Conservation (phyloP, 2,329 filamentous ascomycete genomes). For the Pleomassaria siparia region DNA sequence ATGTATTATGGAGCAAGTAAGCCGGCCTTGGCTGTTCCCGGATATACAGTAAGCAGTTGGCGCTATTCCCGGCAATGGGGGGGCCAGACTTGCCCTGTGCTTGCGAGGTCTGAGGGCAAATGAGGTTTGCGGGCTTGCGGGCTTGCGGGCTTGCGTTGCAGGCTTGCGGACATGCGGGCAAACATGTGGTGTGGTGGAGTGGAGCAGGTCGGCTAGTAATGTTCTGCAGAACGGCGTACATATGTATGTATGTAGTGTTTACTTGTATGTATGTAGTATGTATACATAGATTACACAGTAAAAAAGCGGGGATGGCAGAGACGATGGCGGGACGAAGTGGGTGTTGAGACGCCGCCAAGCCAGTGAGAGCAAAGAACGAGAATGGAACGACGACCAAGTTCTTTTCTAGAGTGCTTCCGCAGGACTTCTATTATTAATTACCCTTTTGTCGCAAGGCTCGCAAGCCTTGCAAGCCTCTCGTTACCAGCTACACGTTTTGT, state of each 20-base stretch:
- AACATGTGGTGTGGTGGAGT: neutral
- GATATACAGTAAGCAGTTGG: no score
- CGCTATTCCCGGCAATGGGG: no score
- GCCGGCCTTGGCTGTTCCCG: no score
- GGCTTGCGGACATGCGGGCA: neutral
- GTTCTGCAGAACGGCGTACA: no score
- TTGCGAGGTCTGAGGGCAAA: neutral
- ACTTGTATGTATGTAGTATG: no score
- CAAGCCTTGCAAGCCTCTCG: no score
- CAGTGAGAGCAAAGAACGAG: neutral
- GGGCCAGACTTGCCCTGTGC: neutral
- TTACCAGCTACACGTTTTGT: neutral
- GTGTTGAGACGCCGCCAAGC: constrained; percentile 1
- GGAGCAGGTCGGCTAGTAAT: neutral
- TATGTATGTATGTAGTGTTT: no score
- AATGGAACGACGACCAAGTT: neutral
- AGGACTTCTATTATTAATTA: neutral
- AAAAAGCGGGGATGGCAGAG: no score
- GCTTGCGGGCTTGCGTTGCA: neutral
- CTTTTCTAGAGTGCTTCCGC: neutral
- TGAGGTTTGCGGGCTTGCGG: neutral
- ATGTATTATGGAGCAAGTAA: no score
- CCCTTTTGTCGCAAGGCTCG: no score
- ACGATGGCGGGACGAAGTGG: neutral
- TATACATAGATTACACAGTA: no score